Evolutionary conservation across 257 asterid genomes (phyloP), one percentile per base, ranked within the genome.

Genomic region (Petunia secreta): DNA sequence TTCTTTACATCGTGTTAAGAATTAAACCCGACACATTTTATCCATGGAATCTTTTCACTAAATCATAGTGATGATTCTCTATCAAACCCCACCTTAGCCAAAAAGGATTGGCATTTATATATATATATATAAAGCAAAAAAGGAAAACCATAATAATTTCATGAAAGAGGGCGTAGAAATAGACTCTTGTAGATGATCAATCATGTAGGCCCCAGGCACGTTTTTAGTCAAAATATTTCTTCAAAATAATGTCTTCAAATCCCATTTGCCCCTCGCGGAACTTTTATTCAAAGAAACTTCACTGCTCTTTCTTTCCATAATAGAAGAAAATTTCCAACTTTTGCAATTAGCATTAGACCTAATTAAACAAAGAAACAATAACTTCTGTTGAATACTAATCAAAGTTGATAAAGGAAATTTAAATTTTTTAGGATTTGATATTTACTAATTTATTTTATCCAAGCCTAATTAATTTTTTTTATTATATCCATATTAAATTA

Each of bases 161-260:
- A 36, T 0, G 1, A 63, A 36, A 25, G 25, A 25, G 25, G 25
- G 25, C 25, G 25, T 25, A 25, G 25, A 25, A 25, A 25, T 25
- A 25, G 25, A n/a, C 4, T 65, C 50, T 13, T 40, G 37, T 40
- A 6, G 75, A 15, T 40, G 73, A 65, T 66, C 6, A 66, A 25
- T 40, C 75, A 14, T 66, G 75, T 66, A 66, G 75, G 40, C 59
- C 77, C 77, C 16, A 34, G 4, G 16, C 54, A 4, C 73, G 41
- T 66, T 66, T 40, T 40, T 40, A 71, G 43, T 48, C 59, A 48
- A 69, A 0, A 25, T 25, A 25, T 25, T 5, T 48, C 1, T 48
- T 2, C 3, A 34, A 2, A 4, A 14, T 1, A 64, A 69, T 46
- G 25, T 34, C 11, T 4, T 0, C 25, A 25, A 2, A 25, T 71